Evolutionary conservation across 2,329 filamentous ascomycete genomes (phyloP), one percentile per base, ranked within the genome.

Genomic region (Alternaria gansuensis): DNA sequence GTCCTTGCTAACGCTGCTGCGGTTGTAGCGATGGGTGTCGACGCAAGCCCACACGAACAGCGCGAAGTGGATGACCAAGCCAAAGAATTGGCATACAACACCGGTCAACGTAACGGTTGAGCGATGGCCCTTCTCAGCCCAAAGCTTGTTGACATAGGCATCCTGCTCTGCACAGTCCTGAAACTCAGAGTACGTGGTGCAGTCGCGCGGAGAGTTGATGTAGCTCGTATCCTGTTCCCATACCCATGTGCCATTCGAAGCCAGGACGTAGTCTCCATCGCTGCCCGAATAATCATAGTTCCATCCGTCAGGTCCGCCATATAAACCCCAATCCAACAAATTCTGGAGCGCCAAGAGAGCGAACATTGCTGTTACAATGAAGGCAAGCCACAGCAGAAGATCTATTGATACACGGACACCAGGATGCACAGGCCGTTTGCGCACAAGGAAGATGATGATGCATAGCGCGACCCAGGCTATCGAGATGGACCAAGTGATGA

Each of bases 1-100:
- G 11, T 75, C 72, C 26, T 68, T 75, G 55, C 61, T 64, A 0
- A 68, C 62, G 14, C 64, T 68, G n/a, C 51, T 45, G n/a, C 51
- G 60, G 10, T 71, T 72, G 26, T 72, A 51, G 5, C 53, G 55
- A 43, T 73, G 59, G 14, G 73, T 75, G 45, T 79, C 76, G 7
- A 77, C 70, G 33, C 77, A 79, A 0, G 76, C 77, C 74, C 76
- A 78, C 10, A 78, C 61, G 57, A 79, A 78, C 3, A 78, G 65
- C 1, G 60, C 61, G 48, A 79, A 69, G 49, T 78, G 76, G 37
- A 77, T 44, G 1, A 71, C 14, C 17, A 78, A 34, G 3, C 59
- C 60, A 6, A 77, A 51, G 54, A 69, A 76, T 40, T 76, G 74
- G 48, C 72, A 74, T 9, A 73, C 74, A 6, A 65, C 63, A 1